Conservation (phyloP, 768 basidiomycete genomes). For the Cantharellus cinnabarinus region DNA sequence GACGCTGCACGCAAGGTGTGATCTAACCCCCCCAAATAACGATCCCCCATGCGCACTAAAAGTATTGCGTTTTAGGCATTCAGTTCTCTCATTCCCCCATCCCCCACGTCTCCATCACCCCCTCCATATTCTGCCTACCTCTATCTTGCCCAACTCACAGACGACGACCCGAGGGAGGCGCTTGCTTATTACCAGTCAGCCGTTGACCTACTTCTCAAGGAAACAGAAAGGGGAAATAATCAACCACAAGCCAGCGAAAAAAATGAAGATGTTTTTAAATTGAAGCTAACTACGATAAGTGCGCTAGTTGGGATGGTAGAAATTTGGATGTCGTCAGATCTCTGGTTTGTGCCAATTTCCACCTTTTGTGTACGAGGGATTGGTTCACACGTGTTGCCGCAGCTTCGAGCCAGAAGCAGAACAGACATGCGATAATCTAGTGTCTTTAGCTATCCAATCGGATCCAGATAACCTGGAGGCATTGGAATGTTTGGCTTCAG, state of each 20-base stretch:
- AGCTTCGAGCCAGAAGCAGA: slow-evolving; percentile 74
- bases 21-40: slow-evolving; percentile 3
- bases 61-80: slow-evolving; percentile 30
- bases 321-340: slow-evolving; percentile 83
- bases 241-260: slow-evolving; percentile 13
- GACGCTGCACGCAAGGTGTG: slow-evolving; percentile 49
- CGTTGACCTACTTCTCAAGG: slow-evolving; percentile 52
- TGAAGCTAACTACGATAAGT: slow-evolving; percentile 23
- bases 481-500: slow-evolving; percentile 60
- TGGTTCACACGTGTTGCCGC: background rate
- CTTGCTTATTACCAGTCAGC: slow-evolving; percentile 65
- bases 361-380: background rate
- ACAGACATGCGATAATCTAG: slow-evolving; percentile 57
- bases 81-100: slow-evolving; percentile 35
- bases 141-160: slow-evolving; percentile 72
- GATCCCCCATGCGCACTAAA: background rate
- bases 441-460: slow-evolving; percentile 47
- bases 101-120: slow-evolving; percentile 33
- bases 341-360: slow-evolving; percentile 38
- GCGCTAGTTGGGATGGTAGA: slow-evolving; percentile 80
- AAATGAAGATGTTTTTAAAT: slow-evolving; percentile 14
- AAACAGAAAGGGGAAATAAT: slow-evolving; percentile 23
- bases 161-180: slow-evolving; percentile 53
- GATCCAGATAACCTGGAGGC: slow-evolving; percentile 65
- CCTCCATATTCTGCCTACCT: slow-evolving; percentile 63